Conservation (phyloP, 352 stramenopile species). For the Phytopythium sindhum region DNA sequence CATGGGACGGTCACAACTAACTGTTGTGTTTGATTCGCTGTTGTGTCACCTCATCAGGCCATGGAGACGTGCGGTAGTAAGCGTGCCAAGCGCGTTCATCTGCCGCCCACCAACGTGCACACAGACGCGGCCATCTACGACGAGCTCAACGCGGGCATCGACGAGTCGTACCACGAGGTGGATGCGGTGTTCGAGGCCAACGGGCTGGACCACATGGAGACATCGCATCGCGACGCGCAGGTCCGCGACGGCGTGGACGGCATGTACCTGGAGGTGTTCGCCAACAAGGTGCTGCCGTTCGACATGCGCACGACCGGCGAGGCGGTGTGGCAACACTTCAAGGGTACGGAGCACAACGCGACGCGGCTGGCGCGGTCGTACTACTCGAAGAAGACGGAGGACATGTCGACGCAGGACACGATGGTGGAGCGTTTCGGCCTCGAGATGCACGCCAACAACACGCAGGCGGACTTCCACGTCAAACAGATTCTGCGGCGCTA, state of each 20-base stretch:
- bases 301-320: slow-evolving; percentile 25
- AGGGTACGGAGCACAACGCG: slow-evolving; percentile 20
- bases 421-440: slow-evolving; percentile 56
- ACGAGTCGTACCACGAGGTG: slow-evolving; percentile 25
- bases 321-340: slow-evolving; percentile 40
- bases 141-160: slow-evolving; percentile 28
- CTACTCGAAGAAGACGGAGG: slow-evolving; percentile 15
- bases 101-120: slow-evolving; percentile 17
- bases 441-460: slow-evolving; percentile 52
- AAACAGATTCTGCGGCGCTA: slow-evolving; percentile 63
- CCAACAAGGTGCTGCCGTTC: slow-evolving; percentile 35
- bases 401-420: slow-evolving; percentile 41
- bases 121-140: slow-evolving; percentile 31
- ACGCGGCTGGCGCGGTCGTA: slow-evolving; percentile 16
- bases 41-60: slow-evolving; percentile 11
- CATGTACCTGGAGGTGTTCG: slow-evolving; percentile 39
- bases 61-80: slow-evolving; percentile 17
- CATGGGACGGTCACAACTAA: neutral
- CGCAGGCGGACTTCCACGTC: slow-evolving; percentile 41
- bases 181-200: slow-evolving; percentile 29
- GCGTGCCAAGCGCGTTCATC: slow-evolving; percentile 6
- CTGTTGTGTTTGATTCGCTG: neutral
- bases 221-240: slow-evolving; percentile 15
- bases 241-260: slow-evolving; percentile 24
- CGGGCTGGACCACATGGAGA: slow-evolving; percentile 17